Conservation (phyloP, 306 rosid genomes). For the Trichosanthes cucumerina region DNA sequence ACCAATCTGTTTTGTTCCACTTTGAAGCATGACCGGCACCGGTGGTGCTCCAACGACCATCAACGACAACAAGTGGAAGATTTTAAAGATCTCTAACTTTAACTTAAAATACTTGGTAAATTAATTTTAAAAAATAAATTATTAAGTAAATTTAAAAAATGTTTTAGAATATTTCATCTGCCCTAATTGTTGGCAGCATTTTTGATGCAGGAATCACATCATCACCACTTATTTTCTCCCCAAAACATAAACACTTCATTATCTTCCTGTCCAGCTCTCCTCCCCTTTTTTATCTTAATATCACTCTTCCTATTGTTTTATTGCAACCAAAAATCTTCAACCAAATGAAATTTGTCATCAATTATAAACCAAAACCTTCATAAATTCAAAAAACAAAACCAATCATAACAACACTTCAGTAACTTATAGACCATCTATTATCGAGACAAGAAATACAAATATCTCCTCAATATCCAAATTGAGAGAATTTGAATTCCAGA, state of each 20-base stretch:
- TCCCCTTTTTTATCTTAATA: conserved; percentile 19
- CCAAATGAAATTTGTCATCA: conserved; percentile 10
- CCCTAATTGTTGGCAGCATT: no score
- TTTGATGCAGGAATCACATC: conserved; percentile 34
- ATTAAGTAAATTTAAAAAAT: no score
- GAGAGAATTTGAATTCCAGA: neutral
- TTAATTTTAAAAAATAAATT: no score
- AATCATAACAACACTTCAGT: neutral
- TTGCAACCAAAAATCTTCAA: conserved; percentile 36
- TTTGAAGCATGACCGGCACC: no score
- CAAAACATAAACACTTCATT: conserved; percentile 54
- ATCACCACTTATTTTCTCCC: conserved; percentile 35
- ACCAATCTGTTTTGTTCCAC: no score
- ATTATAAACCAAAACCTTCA: conserved; percentile 13
- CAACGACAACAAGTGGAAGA: no score
- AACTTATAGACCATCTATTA: neutral
- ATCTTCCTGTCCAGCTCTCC: conserved; percentile 33
- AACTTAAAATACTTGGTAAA: no score
- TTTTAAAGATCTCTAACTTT: no score
- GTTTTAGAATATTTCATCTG: no score
- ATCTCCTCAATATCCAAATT: neutral
- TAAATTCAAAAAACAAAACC: conserved; percentile 9
- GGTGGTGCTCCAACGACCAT: no score
- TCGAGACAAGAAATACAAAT: neutral
- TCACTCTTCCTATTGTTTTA: conserved; percentile 28